These are phyloP conservation scores for Pythium coloratum DNA, from an alignment of 352 stramenopile species.

Conservation along the genomic window DNA sequence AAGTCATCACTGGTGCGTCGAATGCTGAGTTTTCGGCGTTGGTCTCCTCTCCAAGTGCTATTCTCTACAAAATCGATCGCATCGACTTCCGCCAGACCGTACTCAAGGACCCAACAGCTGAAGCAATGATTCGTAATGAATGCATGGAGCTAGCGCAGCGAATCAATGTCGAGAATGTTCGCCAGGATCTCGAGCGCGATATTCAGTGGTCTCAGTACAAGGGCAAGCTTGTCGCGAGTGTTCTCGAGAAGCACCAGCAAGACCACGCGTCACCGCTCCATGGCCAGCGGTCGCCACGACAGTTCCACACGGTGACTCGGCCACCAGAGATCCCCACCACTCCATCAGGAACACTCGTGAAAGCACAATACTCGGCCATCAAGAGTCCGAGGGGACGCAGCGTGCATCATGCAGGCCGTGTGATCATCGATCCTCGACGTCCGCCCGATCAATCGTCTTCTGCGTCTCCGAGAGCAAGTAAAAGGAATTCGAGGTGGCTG, in stretches of 20 bases:
- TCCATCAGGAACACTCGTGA: conserved; percentile 3
- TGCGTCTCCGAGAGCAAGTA: not conserved
- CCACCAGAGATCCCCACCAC: conserved; percentile 8
- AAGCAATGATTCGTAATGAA: conserved; percentile 49
- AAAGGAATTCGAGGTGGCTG: conserved; percentile 17
- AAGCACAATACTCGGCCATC: conserved; percentile 13
- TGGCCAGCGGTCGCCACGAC: conserved; percentile 35
- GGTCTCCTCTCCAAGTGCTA: conserved; percentile 54
- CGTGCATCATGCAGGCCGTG: not conserved
- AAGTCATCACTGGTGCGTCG: conserved; percentile 37
- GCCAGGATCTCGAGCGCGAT: conserved; percentile 47
- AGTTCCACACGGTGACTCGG: conserved; percentile 1
- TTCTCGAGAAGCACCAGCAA: conserved; percentile 40
- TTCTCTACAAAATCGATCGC: conserved; percentile 69
- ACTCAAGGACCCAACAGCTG: conserved; percentile 52
- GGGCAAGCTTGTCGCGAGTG: conserved; percentile 34
- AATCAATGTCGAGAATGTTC: conserved; percentile 42
- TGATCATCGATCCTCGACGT: conserved; percentile 5
- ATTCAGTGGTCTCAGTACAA: conserved; percentile 57
- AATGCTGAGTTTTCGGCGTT: conserved; percentile 59
- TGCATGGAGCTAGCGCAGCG: conserved; percentile 37
- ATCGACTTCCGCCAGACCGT: conserved; percentile 65
- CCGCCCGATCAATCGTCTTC: not conserved
- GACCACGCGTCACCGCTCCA: conserved; percentile 39
- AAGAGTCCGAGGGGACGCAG: conserved; percentile 3